Percentiles rank a stretch among this genome's conserved stretches.
Conservation (phyloP, 345 rosid species). For the Brassica cretica region DNA sequence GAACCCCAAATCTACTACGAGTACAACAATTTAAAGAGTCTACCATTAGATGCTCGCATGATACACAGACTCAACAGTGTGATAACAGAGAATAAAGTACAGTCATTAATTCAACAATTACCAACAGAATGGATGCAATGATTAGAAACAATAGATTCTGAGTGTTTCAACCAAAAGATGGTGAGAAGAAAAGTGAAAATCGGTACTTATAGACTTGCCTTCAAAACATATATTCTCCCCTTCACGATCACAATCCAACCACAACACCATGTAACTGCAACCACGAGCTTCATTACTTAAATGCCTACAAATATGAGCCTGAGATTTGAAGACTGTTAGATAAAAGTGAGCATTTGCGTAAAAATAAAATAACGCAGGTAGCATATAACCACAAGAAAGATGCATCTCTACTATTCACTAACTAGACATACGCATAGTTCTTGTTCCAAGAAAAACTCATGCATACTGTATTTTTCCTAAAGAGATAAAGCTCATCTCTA, state of each 20-base stretch:
- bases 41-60: neutral
- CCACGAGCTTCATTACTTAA: constrained; percentile 90
- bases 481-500: neutral
- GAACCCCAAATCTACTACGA: constrained; percentile 8
- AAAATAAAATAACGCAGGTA: constrained; percentile 10
- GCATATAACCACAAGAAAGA: constrained; percentile 13
- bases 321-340: constrained; percentile 33
- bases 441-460: constrained; percentile 11
- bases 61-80: neutral
- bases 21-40: neutral
- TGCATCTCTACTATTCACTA: neutral
- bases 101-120: neutral
- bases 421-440: neutral
- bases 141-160: neutral
- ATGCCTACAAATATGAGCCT: constrained; percentile 86
- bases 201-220: constrained; percentile 47
- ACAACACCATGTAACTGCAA: constrained; percentile 76
- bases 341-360: constrained; percentile 2
- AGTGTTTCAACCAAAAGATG: neutral
- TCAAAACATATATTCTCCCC: constrained; percentile 99
- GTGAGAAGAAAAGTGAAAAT: constrained; percentile 4
- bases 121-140: constrained; percentile 7
- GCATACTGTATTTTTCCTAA: neutral
- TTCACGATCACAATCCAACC: constrained; percentile 99
- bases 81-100: neutral